These are phyloP conservation scores for Rhizomucor pusillus DNA, from an alignment of 371 early-diverging fungal genomes.

Conservation along the genomic window DNA sequence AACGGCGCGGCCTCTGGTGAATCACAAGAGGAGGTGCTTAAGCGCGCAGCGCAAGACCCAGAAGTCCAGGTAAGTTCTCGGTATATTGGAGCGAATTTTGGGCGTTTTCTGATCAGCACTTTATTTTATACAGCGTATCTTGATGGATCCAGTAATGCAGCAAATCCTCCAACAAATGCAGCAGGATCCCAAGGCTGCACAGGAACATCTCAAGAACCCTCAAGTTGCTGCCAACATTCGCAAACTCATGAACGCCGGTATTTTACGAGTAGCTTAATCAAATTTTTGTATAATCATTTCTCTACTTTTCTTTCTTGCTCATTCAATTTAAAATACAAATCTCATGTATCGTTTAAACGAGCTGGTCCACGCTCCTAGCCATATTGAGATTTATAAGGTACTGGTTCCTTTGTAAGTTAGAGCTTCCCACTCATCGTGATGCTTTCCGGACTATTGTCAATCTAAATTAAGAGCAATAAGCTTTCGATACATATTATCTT, in stretches of 20 bases:
- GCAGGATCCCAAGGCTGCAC: slow-evolving; percentile 88
- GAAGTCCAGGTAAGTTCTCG: slow-evolving; percentile 67
- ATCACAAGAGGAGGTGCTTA: slow-evolving; percentile 78
- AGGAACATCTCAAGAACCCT: slow-evolving; percentile 92
- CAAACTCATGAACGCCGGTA: slow-evolving; percentile 89
- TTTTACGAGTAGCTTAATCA: slow-evolving; percentile 64
- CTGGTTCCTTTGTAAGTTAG: too few species aligned
- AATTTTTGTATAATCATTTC: too few species aligned
- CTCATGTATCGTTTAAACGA: too few species aligned
- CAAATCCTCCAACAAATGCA: slow-evolving; percentile 97
- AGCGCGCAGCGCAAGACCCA: slow-evolving; percentile 88
- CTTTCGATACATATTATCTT: too few species aligned
- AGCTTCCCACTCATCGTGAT: too few species aligned
- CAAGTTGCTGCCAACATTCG: slow-evolving; percentile 91
- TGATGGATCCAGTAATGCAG: slow-evolving; percentile 95
- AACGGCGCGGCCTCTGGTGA: slow-evolving; percentile 41
- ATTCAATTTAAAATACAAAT: too few species aligned
- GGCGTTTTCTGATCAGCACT: not conserved
- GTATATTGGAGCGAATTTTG: not conserved
- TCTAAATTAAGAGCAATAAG: too few species aligned
- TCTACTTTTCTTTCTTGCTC: too few species aligned
- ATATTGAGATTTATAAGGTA: too few species aligned
- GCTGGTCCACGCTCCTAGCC: too few species aligned
- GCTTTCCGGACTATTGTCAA: too few species aligned
- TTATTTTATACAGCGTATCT: slow-evolving; percentile 50